Evolutionary conservation across 768 basidiomycete genomes (phyloP), one percentile per base, ranked within the genome.

Genomic region (Jaapia argillacea): DNA sequence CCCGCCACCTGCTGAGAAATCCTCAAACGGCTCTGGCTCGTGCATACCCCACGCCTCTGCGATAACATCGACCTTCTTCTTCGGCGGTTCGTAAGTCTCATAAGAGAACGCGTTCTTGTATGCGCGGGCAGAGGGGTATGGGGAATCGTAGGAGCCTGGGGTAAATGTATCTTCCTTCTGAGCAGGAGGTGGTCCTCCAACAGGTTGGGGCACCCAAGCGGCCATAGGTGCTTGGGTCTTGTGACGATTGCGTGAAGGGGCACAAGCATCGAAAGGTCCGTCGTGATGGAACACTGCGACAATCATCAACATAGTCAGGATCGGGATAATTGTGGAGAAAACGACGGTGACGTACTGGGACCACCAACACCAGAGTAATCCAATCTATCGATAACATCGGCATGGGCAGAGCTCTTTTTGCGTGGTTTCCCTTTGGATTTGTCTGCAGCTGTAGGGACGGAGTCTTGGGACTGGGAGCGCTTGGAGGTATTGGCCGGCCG

Each of bases 11-110:
- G 86, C 87, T 49, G 77, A 85, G 57, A 91, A 92, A 53, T 92
- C 88, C 53, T 92, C 88, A 53, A 74, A 91, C 5, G 89, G 89
- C 56, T 92, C 89, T 4, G 89, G 89, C 54, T 91, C 89, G 52
- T 89, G 85, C 41, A 87, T 88, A 27, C 89, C 89, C 89, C 89
- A 91, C 1, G 89, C 89, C 61, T 91, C 89, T 37, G 88, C 88
- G 46, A 92, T 80, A 27, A 85, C 86, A 52, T 91, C 86, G 25
- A 85, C 80, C 56, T 86, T 86, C 64, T 85, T 87, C 77, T 88
- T 88, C 25, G 81, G 77, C 6, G 74, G 73, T 46, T 76, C 72
- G 43, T 74, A 72, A 10, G 74, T 60, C 14, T 60, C 58, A 54
- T 67, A 10, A 68, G 46, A 47, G 46, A 22, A 60, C 60, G 43